These are phyloP conservation scores for Gossypium sturtianum DNA, from an alignment of 345 rosid genomes.

Conservation along the genomic window DNA sequence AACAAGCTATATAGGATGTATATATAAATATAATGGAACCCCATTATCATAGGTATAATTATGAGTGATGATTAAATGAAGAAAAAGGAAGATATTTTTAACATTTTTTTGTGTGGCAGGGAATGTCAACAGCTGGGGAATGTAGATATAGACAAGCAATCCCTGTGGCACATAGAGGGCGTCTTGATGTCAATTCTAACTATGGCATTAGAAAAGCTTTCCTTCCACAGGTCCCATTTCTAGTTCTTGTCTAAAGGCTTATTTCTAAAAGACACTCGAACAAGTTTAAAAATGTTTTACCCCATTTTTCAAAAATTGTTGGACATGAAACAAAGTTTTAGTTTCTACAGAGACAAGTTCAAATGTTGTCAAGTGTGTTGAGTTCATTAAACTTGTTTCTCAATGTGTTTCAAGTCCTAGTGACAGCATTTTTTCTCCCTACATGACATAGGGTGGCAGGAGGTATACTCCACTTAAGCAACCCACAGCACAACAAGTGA, in stretches of 20 bases:
- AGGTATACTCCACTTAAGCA: conserved; percentile 67
- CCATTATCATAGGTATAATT: not conserved
- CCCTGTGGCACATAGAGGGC: conserved; percentile 61
- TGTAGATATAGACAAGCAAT: conserved; percentile 89
- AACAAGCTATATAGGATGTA: not conserved
- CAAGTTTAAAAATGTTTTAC: no score
- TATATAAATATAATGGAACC: not conserved
- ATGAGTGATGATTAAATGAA: not conserved
- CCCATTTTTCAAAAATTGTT: no score
- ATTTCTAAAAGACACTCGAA: no score
- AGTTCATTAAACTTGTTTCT: no score
- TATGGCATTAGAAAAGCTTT: conserved; percentile 64
- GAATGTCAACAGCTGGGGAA: conserved; percentile 56
- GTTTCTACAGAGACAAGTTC: no score
- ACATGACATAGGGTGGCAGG: conserved; percentile 57
- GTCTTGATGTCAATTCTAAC: conserved; percentile 61
- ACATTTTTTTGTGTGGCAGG: conserved; percentile 23
- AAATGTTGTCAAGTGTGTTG: no score
- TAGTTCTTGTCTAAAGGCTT: no score
- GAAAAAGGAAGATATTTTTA: not conserved
- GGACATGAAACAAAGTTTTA: no score
- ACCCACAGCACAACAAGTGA: conserved; percentile 74
- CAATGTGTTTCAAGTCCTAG: not conserved
- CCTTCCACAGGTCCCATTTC: conserved; percentile 62
- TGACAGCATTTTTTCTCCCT: not conserved